Evolutionary conservation across 164 flowering plant genomes (phyloP), one percentile per base, ranked within the genome.

Genomic region (Nymphaea thermarum): DNA sequence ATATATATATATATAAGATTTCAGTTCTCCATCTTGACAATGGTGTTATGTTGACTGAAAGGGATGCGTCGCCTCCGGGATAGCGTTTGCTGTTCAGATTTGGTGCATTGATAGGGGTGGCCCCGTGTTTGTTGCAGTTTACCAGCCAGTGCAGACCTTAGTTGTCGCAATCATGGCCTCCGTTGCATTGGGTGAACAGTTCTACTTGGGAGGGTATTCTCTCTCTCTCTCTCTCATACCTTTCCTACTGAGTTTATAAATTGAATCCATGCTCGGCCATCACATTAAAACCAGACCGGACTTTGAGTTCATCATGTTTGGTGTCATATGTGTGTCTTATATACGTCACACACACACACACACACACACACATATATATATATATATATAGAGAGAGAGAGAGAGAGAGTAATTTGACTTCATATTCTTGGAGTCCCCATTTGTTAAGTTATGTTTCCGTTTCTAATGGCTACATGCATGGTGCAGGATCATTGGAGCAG

Each of bases 81-180:
- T 95, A 1, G 99, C 99, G 14, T 95, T 91, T 71, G 98, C 98
- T 69, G 98, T 95, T 51, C 99, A 95, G 86, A 95, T 95, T 75
- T 95, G 99, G 99, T 95, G 99, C 91, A 95, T 95, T 43, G 96
- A 95, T 81, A 92, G 96, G 72, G 98, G 99, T 16, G 99, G 99
- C 79, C 99, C 99, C 0, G 98, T 95, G 66, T 95, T 95, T 74
- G 99, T 95, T 8, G 99, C 99, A 0, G 96, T 95, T 36, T 95
- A 95, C 71, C 99, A 95, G 72, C 99, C 99, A 43, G 99, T 95
- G 55, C 98, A 92, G 82, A 95, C 99, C 66, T 80, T 95, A 7
- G 97, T 95, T 63, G 99, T 95, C 71, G 99, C 99, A 18, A 81
- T 95, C 68, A 86, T 87, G 90, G 87, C 99, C 16, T 90, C 99